Conservation (phyloP, 768 basidiomycete species). For the Tricholomella constricta region DNA sequence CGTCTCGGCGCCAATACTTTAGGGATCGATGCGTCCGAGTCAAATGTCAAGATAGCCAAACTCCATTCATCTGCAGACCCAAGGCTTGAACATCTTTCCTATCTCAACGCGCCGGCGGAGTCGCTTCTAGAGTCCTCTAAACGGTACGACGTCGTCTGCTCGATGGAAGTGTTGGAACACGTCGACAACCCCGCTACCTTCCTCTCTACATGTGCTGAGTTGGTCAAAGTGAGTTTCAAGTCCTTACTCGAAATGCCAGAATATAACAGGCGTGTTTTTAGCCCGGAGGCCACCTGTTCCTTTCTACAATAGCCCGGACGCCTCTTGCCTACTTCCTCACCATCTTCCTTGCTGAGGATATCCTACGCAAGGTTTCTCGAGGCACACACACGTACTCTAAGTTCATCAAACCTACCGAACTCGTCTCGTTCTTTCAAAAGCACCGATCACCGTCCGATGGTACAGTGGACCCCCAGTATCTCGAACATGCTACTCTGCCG, state of each 20-base stretch:
- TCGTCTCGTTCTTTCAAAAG: slow-evolving; percentile 77
- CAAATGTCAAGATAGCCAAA: slow-evolving; percentile 85
- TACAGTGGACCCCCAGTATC: slow-evolving; percentile 1
- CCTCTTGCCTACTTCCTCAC: slow-evolving; percentile 52
- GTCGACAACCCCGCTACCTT: slow-evolving; percentile 91
- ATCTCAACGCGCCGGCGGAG: slow-evolving; percentile 77
- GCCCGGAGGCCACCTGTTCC: slow-evolving; percentile 95
- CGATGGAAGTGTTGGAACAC: slow-evolving; percentile 98
- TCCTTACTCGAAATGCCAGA: neutral
- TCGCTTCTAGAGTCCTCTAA: slow-evolving; percentile 61
- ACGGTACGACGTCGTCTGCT: slow-evolving; percentile 90
- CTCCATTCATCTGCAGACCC: slow-evolving; percentile 83
- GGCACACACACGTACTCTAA: slow-evolving; percentile 95
- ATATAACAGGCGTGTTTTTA: slow-evolving; percentile 29
- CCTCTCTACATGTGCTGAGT: slow-evolving; percentile 74
- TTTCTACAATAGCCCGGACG: slow-evolving; percentile 90
- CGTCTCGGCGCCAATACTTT: slow-evolving; percentile 85
- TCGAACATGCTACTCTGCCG: slow-evolving; percentile 15
- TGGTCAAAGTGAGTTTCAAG: slow-evolving; percentile 72
- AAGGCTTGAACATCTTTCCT: slow-evolving; percentile 48
- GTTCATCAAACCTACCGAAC: slow-evolving; percentile 84
- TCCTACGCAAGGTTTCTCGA: slow-evolving; percentile 74
- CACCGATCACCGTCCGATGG: slow-evolving; percentile 38
- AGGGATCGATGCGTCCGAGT: slow-evolving; percentile 89
- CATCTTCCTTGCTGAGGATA: slow-evolving; percentile 73